Percentiles rank a stretch among this genome's conserved stretches.
Evolutionary conservation across 2,329 filamentous ascomycete genomes (phyloP).

Genomic region (Penicillium sp.): DNA sequence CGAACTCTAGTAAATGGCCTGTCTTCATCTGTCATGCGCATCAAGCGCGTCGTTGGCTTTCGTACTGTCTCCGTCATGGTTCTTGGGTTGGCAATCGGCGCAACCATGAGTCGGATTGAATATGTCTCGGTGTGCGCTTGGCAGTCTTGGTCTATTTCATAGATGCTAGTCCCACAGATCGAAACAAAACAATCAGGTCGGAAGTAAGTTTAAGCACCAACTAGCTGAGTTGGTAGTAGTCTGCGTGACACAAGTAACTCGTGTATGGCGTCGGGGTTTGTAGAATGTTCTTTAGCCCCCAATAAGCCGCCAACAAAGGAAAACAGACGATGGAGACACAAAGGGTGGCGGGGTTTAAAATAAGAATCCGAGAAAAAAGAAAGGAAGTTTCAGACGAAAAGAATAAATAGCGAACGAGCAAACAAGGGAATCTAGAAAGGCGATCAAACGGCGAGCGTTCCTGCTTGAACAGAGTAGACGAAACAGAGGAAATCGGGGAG

Average conservation of each 20-base stretch:
- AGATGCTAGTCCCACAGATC: not conserved
- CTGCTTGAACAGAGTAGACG: not conserved
- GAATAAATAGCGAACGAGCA: not conserved
- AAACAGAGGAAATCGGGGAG: not conserved
- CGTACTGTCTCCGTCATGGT: conserved; percentile 68
- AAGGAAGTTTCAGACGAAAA: not conserved
- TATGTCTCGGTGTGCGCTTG: not conserved
- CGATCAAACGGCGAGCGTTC: not conserved
- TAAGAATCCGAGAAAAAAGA: not conserved
- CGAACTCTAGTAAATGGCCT: conserved; percentile 88
- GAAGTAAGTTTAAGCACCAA: not conserved
- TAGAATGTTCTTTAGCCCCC: not conserved
- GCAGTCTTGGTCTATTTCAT: not conserved
- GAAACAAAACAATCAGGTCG: not conserved
- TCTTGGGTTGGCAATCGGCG: not conserved
- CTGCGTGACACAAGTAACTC: not conserved
- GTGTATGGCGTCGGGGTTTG: not conserved
- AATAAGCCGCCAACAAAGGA: not conserved
- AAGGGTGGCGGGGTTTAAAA: too few species aligned
- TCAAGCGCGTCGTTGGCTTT: conserved; percentile 89
- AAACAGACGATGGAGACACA: not conserved
- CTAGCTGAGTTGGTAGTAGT: not conserved
- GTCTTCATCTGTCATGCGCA: conserved; percentile 98
- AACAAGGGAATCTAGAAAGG: not conserved
- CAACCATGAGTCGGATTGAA: not conserved